Evolutionary conservation across 345 rosid genomes (phyloP), one percentile per base, ranked within the genome.

Genomic region (Ailanthus altissimus): DNA sequence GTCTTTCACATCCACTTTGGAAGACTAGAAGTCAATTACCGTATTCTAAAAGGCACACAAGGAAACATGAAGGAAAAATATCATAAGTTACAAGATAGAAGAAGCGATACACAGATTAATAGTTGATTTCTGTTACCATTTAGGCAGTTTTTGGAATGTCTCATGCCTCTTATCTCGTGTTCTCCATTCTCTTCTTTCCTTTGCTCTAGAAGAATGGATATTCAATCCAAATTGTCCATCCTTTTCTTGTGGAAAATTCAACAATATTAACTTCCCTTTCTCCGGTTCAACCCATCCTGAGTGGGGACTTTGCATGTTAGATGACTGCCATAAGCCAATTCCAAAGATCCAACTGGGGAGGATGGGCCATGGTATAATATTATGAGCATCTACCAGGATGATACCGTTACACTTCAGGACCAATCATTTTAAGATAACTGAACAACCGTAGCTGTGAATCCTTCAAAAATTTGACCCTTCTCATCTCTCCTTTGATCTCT

Each of bases 261-360:
- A 63, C 16, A 69, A 65, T 62, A 50, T 80, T 13, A 25, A 0
- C 14, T 77, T 76, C 77, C 88, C 89, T 42, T 83, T 76, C 38
- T 5, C 62, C 28, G n/a, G 66, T 42, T 49, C 0, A 8, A 36
- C 46, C 0, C 38, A 3, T 7, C 84, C 81, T 18, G 66, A 21
- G 0, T 85, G 90, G 43, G 84, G 85, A 38, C 73, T 81, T 36
- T 72, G 82, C 40, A 67, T 0, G 56, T 59, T 85, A 46, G 69
- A 83, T 0, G 67, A 70, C 28, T 88, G 91, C 70, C 53, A 28
- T 13, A 16, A 32, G 1, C 40, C n/a, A 15, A 1, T 0, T 5
- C 75, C 63, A 49, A 79, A 32, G 79, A 78, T 84, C 53, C 87
- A 86, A 66, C 76, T 90, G 57, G 80, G 14, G 68, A 42, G 53